phyloP scores from a whole-genome alignment of 371 early-diverging fungal species.

The Nematocida ausubeli region DNA sequence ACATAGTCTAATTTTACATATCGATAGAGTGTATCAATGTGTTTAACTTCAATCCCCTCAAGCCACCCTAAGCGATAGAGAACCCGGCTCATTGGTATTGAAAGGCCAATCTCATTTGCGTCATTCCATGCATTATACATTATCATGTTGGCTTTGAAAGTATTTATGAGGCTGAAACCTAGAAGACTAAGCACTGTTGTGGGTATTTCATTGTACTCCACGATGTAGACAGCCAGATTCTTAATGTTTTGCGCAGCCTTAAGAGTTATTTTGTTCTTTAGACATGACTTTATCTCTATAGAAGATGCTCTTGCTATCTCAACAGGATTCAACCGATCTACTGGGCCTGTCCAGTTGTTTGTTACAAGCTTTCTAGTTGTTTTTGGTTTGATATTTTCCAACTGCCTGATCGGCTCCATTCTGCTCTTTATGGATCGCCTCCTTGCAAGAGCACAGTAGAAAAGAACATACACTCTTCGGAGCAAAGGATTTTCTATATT shows the following conservation, averaged over 20 bases:
- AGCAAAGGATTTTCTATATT: not conserved
- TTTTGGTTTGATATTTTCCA: not conserved
- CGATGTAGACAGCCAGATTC: not conserved
- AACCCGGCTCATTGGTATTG: not conserved
- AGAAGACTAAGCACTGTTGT: not conserved
- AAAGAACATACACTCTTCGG: not conserved
- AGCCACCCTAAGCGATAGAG: conserved; percentile 29
- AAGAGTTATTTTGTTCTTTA: not conserved
- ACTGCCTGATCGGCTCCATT: not conserved
- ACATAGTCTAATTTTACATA: not conserved
- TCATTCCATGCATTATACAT: conserved; percentile 33
- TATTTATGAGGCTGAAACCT: not conserved
- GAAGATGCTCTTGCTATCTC: not conserved
- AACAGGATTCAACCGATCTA: not conserved
- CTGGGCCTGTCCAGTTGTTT: not conserved
- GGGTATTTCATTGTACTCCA: conserved; percentile 26
- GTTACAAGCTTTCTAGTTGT: not conserved
- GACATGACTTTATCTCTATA: not conserved
- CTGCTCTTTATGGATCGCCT: not conserved
- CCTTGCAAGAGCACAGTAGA: not conserved
- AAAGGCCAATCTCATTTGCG: not conserved
- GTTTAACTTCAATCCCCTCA: not conserved
- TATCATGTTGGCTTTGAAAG: not conserved
- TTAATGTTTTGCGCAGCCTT: not conserved
- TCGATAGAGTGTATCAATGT: not conserved